A percentile compares a stretch with the other conserved stretches of the same genome.
phyloP scores from a whole-genome alignment of 2,329 filamentous ascomycete genomes.

The Penicillium sp. region DNA sequence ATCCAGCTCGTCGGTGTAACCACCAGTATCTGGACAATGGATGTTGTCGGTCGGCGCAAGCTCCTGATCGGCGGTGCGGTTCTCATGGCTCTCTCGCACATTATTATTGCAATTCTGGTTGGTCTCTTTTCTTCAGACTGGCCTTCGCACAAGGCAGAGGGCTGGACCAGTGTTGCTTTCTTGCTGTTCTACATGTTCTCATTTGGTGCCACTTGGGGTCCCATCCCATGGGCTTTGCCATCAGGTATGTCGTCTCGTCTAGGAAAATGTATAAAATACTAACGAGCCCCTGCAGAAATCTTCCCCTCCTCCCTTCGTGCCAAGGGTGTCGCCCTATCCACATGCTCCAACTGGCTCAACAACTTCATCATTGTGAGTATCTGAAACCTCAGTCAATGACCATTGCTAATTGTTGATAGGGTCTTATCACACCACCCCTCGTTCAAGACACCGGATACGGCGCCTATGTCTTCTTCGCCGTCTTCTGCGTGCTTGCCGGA shows the following conservation, averaged over 20 bases:
- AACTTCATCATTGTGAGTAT: slow-evolving; percentile 60
- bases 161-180: slow-evolving; percentile 60
- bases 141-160: slow-evolving; percentile 53
- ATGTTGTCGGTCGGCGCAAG: slow-evolving; percentile 49
- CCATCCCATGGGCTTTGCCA: slow-evolving; percentile 50
- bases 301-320: slow-evolving; percentile 63
- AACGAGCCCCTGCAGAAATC: slow-evolving; percentile 55
- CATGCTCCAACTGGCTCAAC: slow-evolving; percentile 65
- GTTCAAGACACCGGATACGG: slow-evolving; percentile 59
- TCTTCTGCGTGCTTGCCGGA: slow-evolving; percentile 54
- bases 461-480: slow-evolving; percentile 62
- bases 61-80: slow-evolving; percentile 50
- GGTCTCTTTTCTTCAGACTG: slow-evolving; percentile 55
- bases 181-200: slow-evolving; percentile 65
- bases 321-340: slow-evolving; percentile 67
- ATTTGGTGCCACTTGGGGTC: slow-evolving; percentile 63
- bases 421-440: slow-evolving; percentile 66
- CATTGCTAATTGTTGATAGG: slow-evolving; percentile 29
- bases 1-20: slow-evolving; percentile 50
- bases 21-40: slow-evolving; percentile 53
- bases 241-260: slow-evolving; percentile 22
- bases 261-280: not conserved
- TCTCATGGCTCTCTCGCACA: slow-evolving; percentile 50
- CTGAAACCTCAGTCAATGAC: slow-evolving; percentile 3
- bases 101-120: slow-evolving; percentile 58